phyloP scores from a whole-genome alignment of 2,329 filamentous ascomycete genomes.

The Aspergillus fijiensis region DNA sequence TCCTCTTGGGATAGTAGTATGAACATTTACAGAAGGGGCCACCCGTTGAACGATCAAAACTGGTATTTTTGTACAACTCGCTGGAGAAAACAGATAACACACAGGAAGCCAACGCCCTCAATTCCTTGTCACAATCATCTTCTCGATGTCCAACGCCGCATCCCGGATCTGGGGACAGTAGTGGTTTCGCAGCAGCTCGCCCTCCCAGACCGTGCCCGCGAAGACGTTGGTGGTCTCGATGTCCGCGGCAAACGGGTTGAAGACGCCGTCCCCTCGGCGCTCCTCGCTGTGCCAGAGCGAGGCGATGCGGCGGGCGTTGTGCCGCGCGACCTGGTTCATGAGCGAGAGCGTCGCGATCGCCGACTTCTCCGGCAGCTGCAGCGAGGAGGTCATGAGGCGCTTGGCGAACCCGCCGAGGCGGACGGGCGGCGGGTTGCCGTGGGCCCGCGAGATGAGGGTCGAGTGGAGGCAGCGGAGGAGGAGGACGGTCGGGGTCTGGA shows the following conservation, averaged over 20 bases:
- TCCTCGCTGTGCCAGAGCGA: slow-evolving; percentile 96
- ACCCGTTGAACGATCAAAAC: neutral
- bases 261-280: slow-evolving; percentile 84
- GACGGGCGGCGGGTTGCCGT: slow-evolving; percentile 72
- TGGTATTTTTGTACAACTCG: slow-evolving; percentile 6
- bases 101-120: slow-evolving; percentile 12
- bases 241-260: slow-evolving; percentile 68
- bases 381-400: slow-evolving; percentile 75
- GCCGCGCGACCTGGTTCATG: slow-evolving; percentile 73
- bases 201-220: slow-evolving; percentile 88
- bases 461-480: slow-evolving; percentile 82
- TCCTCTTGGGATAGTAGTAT: no score
- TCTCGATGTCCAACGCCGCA: slow-evolving; percentile 67
- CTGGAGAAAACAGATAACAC: neutral
- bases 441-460: slow-evolving; percentile 75
- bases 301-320: slow-evolving; percentile 77
- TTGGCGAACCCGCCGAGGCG: slow-evolving; percentile 92
- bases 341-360: slow-evolving; percentile 76
- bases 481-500: slow-evolving; percentile 90
- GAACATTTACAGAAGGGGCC: no score
- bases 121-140: slow-evolving; percentile 51
- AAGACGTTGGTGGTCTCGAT: slow-evolving; percentile 89
- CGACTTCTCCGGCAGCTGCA: slow-evolving; percentile 91
- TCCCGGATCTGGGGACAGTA: slow-evolving; percentile 85
- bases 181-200: slow-evolving; percentile 79